phyloP scores from a whole-genome alignment of 2,329 filamentous ascomycete genomes.

The Colletotrichum noveboracense region DNA sequence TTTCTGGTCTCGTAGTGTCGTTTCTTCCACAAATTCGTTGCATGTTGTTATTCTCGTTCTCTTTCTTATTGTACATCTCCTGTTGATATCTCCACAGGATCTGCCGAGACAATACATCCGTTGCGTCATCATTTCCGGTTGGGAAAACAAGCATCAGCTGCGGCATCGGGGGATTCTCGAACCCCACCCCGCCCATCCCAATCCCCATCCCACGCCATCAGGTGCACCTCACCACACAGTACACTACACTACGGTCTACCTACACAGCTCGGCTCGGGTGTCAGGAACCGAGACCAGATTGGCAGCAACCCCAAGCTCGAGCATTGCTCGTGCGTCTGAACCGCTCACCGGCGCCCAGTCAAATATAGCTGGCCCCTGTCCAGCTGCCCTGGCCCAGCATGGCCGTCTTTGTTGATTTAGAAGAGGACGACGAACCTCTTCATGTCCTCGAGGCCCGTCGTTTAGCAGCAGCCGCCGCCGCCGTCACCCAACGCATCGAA shows the following conservation, averaged over 20 bases:
- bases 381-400: neutral
- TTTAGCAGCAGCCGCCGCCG: constrained; percentile 7
- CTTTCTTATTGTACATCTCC: neutral
- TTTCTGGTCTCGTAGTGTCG: neutral
- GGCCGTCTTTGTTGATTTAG: constrained; percentile 29
- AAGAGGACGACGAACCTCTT: constrained; percentile 24
- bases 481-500: constrained; percentile 7
- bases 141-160: constrained; percentile 2
- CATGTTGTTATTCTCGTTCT: neutral
- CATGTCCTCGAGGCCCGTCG: constrained; percentile 11
- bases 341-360: neutral
- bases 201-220: neutral
- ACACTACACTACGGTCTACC: neutral
- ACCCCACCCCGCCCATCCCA: constrained; percentile 10
- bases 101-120: constrained; percentile 1
- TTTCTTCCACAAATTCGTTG: neutral
- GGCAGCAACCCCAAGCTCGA: constrained; percentile 4
- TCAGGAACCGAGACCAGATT: constrained; percentile 13
- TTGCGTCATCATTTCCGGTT: constrained; percentile 12
- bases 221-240: neutral
- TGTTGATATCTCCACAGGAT: neutral
- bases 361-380: neutral
- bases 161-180: constrained; percentile 19
- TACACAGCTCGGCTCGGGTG: constrained; percentile 10
- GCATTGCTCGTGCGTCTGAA: neutral